Evolutionary conservation across 2,329 filamentous ascomycete genomes (phyloP), one percentile per base, ranked within the genome.

Genomic region (Nemania abortiva): DNA sequence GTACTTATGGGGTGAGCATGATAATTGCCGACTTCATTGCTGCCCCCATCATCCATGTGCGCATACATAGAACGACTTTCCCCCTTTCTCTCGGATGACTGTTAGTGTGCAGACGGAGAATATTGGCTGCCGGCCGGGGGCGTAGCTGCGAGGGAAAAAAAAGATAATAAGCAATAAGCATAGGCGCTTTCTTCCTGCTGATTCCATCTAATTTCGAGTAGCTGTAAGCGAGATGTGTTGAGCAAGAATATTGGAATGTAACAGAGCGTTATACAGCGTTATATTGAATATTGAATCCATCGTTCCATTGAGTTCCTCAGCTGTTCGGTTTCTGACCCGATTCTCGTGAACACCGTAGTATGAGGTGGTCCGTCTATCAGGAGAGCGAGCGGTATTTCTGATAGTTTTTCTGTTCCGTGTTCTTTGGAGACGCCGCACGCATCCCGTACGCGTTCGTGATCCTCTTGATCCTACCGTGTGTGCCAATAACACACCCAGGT

Each of bases 31-130:
- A 58, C 59, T 24, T 58, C 50, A 50, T 22, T 47, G 24, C 27
- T n/a, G 31, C n/a, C 67, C 60, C 64, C 59, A 66, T 47, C n/a
- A n/a, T n/a, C n/a, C n/a, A n/a, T n/a, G n/a, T n/a, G 52, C 42
- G 55, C 13, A 34, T 53, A 61, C 61, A 62, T 27, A 34, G 42
- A 54, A 68, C 52, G 52, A 47, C 56, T 59, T 64, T 70, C 65
- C 64, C 64, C 31, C 54, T 67, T 64, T 49, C 60, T 37, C 15
- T 6, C 50, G 39, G 54, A 55, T 52, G 62, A 66, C 34, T 29
- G 27, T 60, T 63, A 58, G 66, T 53, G 63, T 69, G 47, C 54
- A 63, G 56, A 50, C 65, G 68, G 65, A 70, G 68, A 68, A 65
- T 68, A 68, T 70, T 60, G 37, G 60, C 49, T 70, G 68, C 61